Evolutionary conservation across 2,329 filamentous ascomycete species (phyloP), one percentile per base, ranked within the genome.

Genomic region (Septoria linicola): DNA sequence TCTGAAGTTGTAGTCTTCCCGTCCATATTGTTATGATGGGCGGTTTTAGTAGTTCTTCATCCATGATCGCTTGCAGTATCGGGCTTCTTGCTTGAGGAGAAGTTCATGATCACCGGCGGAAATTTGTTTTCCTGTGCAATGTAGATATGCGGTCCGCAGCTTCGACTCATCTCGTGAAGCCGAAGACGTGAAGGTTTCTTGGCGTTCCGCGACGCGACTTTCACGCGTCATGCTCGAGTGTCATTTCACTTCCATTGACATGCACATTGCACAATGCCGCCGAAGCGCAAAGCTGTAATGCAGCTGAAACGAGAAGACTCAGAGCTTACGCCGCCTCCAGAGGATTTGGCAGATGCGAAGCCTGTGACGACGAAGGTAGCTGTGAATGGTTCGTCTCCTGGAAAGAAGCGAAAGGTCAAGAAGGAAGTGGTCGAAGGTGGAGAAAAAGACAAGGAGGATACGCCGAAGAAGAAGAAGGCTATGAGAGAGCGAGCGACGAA

Each of bases 391-490:
- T 8, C 42, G 20, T 47, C 31, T 35, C 42, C 54, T 11, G 23
- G 48, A 34, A 63, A 64, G 55, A 61, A 57, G 42, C 60, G 57
- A 8, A 61, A 61, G 47, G 53, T 50, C 21, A 58, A 53, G 46
- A 46, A 31, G 30, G 41, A 54, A 19, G 41, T 31, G 4, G 41
- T 47, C 11, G 49, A 45, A 10, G 32, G 31, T 11, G 37, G 43
- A 27, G 31, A 51, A 31, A 13, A 48, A n/a, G 16, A 35, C 10
- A 40, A 10, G 5, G 30, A 37, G 25, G 23, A 49, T n/a, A n/a
- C n/a, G n/a, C n/a, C n/a, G 32, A 48, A 32, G 7, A 46, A 13
- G 4, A 27, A 42, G 32, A 44, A 46, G 46, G 13, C 25, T 14
- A 19, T 11, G 39, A 34, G 43, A 23, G n/a, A 19, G 32, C 32